Evolutionary conservation across 495 filamentous ascomycete species (phyloP).

Genomic region (Geopyxis carbonaria): DNA sequence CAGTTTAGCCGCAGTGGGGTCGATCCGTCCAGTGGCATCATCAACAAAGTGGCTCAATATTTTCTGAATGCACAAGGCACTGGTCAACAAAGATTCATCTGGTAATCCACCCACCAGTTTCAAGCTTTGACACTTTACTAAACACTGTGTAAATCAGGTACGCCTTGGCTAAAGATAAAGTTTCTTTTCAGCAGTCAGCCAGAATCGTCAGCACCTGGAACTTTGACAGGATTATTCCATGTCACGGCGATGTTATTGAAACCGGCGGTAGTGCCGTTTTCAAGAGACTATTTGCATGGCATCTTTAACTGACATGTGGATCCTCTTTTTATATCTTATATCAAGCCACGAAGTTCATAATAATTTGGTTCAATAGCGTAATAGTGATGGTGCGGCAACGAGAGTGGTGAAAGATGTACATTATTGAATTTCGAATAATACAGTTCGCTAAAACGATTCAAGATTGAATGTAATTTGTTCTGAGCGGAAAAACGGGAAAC

Average conservation of each 20-base stretch:
- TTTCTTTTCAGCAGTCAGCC: conserved; percentile 50
- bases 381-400: too few species aligned
- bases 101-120: too few species aligned
- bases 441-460: too few species aligned
- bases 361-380: too few species aligned
- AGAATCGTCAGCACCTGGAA: conserved; percentile 60
- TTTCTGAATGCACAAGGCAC: conserved; percentile 47
- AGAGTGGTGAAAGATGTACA: too few species aligned
- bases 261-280: conserved; percentile 60
- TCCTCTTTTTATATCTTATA: too few species aligned
- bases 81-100: conserved; percentile 63
- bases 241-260: conserved; percentile 85
- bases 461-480: too few species aligned
- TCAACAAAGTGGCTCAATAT: conserved; percentile 44
- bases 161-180: conserved; percentile 42
- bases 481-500: too few species aligned
- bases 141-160: conserved; percentile 82
- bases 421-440: too few species aligned
- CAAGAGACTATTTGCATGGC: conserved; percentile 66
- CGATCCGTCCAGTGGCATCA: conserved; percentile 36
- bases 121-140: too few species aligned
- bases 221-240: conserved; percentile 66
- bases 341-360: too few species aligned
- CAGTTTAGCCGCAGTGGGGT: conserved; percentile 53
- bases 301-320: too few species aligned